Conservation (phyloP, 164 flowering plant species). For the Taxillus chinensis region DNA sequence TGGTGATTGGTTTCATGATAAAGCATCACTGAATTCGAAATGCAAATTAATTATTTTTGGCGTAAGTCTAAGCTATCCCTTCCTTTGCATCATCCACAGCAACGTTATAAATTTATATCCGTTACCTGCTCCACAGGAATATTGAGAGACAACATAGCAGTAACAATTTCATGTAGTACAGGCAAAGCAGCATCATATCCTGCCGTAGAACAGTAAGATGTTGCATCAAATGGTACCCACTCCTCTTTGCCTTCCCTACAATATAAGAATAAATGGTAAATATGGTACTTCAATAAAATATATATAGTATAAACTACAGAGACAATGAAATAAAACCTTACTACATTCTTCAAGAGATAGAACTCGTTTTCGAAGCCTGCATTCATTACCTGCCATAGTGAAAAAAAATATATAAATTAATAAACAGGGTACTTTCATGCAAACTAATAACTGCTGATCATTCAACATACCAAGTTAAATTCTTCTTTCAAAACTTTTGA, state of each 20-base stretch:
- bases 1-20: neutral
- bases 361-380: slow-evolving; percentile 97
- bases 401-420: neutral
- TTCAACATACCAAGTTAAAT: slow-evolving; percentile 68
- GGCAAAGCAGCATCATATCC: slow-evolving; percentile 71
- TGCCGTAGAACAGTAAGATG: slow-evolving; percentile 73
- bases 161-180: slow-evolving; percentile 47
- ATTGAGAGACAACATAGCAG: slow-evolving; percentile 51
- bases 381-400: slow-evolving; percentile 55
- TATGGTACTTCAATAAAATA: neutral
- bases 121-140: slow-evolving; percentile 80
- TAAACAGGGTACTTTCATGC: neutral
- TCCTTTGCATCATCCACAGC: neutral
- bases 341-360: slow-evolving; percentile 50
- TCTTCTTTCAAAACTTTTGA: slow-evolving; percentile 70
- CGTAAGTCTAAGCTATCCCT: too few relatives aligned
- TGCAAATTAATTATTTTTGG: too few relatives aligned
- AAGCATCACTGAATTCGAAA: too few relatives aligned
- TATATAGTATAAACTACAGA: neutral
- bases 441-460: neutral
- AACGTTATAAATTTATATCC: neutral
- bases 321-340: slow-evolving; percentile 27
- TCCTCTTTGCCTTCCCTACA: slow-evolving; percentile 69
- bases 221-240: slow-evolving; percentile 74
- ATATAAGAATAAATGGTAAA: neutral